phyloP scores from a whole-genome alignment of 2,329 filamentous ascomycete genomes.

The Alternaria arbusti region DNA sequence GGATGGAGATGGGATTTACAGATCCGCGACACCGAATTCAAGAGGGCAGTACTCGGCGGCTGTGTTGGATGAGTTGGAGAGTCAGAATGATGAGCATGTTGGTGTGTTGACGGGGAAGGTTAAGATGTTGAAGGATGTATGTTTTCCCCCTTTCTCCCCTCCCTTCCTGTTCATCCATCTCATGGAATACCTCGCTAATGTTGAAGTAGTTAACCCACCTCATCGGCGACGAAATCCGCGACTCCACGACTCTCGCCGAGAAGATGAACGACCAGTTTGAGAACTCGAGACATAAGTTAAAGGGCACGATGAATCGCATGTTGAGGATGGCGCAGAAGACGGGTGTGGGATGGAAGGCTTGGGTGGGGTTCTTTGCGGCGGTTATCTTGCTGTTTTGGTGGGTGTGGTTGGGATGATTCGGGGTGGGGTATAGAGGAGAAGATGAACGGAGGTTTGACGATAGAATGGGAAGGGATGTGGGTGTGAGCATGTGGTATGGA shows the following conservation, averaged over 20 bases:
- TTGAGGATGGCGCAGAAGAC: slow-evolving; percentile 91
- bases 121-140: slow-evolving; percentile 83
- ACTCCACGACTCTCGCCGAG: slow-evolving; percentile 84
- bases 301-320: slow-evolving; percentile 97
- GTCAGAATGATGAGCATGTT: slow-evolving; percentile 90
- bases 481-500: too few relatives aligned
- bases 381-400: slow-evolving; percentile 86
- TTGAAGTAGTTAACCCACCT: slow-evolving; percentile 73
- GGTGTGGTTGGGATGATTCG: slow-evolving; percentile 71
- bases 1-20: slow-evolving; percentile 24
- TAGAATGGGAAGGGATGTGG: too few relatives aligned
- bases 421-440: too few relatives aligned
- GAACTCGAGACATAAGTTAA: slow-evolving; percentile 76
- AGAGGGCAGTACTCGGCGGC: slow-evolving; percentile 93
- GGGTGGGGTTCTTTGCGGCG: slow-evolving; percentile 85
- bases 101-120: slow-evolving; percentile 93
- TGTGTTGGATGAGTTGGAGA: slow-evolving; percentile 90
- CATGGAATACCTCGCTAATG: neutral
- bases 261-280: slow-evolving; percentile 98
- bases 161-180: too few relatives aligned
- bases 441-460: too few relatives aligned
- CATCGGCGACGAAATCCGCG: slow-evolving; percentile 94
- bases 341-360: slow-evolving; percentile 94
- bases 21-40: slow-evolving; percentile 55
- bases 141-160: slow-evolving; percentile 42